Base-by-base conservation (phyloP, 2,329 filamentous ascomycete genomes). In the Emericellopsis atlantica region DNA sequence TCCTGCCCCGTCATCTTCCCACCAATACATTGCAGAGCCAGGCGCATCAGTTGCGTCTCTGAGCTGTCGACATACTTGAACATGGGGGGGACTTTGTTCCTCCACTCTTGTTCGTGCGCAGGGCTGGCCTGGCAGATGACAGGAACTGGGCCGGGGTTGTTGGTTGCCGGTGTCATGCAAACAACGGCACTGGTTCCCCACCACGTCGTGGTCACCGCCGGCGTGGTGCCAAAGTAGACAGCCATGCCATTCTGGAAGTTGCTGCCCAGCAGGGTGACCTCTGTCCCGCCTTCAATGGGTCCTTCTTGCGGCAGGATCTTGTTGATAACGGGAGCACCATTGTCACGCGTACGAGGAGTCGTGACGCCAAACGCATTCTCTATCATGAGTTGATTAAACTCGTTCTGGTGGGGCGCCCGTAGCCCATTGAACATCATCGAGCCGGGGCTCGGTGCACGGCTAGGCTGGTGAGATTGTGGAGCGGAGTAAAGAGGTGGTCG, bases 231-330 rank as follows among this genome's bases (percentile, higher is more conserved):
- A 57, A 95, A 95, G 60, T 88, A 83, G 41, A 95, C 84, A 46
- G 89, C 84, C 46, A 93, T 71, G 1, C 59, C 83, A 45, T 74
- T 81, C 47, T 79, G 81, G 56, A 95, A 94, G 12, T 81, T 78
- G 47, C 79, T 84, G 15, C 89, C 88, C 8, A 94, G 67, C 42
- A 92, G 75, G 0, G 85, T 90, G 4, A 95, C 86, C 57, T 95
- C 88, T 40, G 86, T 88, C 34, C 88, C 88, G 44, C 88, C 88
- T 31, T 76, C 77, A 44, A 80, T 84, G 6, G 88, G 84, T 0
- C 88, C 88, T 57, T 93, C 84, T 24, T 73, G 74, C 0, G 89
- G 88, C 31, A 92, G 85, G 45, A 95, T 72, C 56, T 89, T 90
- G 55, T 86, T 81, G 18, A 93, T 90, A 15, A 81, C 75, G 3